Base-by-base conservation (phyloP, 148 eudicot genomes). In the Beta vulgaris region DNA sequence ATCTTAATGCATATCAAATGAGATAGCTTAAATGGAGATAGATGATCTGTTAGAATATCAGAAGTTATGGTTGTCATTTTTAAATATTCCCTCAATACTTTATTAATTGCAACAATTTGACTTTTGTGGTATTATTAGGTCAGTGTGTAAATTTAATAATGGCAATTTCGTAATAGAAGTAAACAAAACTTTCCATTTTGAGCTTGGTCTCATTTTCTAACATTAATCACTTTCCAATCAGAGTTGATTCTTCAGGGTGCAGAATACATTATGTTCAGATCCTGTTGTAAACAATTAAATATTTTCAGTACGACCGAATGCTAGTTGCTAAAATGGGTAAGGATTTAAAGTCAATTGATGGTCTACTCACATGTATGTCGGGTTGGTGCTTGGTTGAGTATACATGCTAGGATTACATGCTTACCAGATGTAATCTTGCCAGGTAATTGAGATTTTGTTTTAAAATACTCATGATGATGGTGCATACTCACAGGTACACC, bases 401-500 rank as follows among this genome's bases (percentile, higher is more conserved):
- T 62, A 7, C 12, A 31, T 4, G 18, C 13, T 55, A 43, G 48
- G 42, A 53, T 42, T 43, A 25, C 12, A 23, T 73, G 67, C 67
- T 73, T 29, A 58, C 37, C 16, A 49, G 61, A 49, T 34, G 19
- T 37, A 13, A 51, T 59, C 14, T 67, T 32, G 19, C 25, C 34
- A 0, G 44, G 36, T 51, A 3, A 42, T 73, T 23, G 12, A 36
- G 18, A 29, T 51, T 7, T 35, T 5, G 25, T 7, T 31, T 18
- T 37, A 61, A 28, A 48, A 16, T 39, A 28, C 58, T 69, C 36
- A 31, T 73, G 48, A 29, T 57, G 64, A 16, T 73, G 51, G 49
- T 76, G 76, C 42, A 35, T 46, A 32, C 48, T 74, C 68, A 69
- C 91, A 95, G 98, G 98, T 80, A 90, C 97, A 71, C 98, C 98